Evolutionary conservation across 805 yeast genomes (phyloP), one percentile per base, ranked within the genome.

Genomic region (Ogataea siamensis): DNA sequence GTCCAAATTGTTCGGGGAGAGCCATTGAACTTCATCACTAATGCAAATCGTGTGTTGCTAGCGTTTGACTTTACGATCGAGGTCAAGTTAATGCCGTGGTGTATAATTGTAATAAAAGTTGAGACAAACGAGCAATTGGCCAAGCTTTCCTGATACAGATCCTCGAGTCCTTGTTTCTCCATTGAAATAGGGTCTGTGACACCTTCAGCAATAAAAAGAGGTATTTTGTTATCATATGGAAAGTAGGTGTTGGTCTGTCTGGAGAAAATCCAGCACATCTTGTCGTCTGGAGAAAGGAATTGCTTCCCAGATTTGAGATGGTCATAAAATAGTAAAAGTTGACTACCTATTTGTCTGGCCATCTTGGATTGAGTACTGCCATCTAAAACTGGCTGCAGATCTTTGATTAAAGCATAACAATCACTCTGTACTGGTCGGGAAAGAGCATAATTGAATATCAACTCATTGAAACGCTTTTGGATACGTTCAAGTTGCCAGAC

Each of bases 41-140:
- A 70, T 1, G 58, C 61, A 51, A 57, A 12, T 43, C 38, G 37
- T 21, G 46, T 49, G 33, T 35, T 58, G 22, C 45, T 63, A 47
- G 1, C 60, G 45, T 3, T 43, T 35, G 39, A 43, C 46, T 6
- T 52, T 66, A 40, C 24, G 50, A 53, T 60, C 58, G 45, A 37
- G 51, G 42, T 34, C 54, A 55, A 31, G 48, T 46, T 37, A 57
- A 45, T 5, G 34, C 34, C 53, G 45, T 22, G 54, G 15, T 59
- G 57, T 0, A 66, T 53, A 1, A 80, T 59, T 1, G 86, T 74
- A 11, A 83, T 62, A 11, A 85, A 51, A 0, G 89, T 68, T 2
- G 88, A 78, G 3, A 86, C 85, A 53, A 86, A 76, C 0, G 95
- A 84, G 58, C 95, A 87, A 57, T 86, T 80, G 7, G 77, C 65